These are phyloP conservation scores for Pleurotus sapidus DNA, from an alignment of 768 basidiomycete species.

Conservation along the genomic window DNA sequence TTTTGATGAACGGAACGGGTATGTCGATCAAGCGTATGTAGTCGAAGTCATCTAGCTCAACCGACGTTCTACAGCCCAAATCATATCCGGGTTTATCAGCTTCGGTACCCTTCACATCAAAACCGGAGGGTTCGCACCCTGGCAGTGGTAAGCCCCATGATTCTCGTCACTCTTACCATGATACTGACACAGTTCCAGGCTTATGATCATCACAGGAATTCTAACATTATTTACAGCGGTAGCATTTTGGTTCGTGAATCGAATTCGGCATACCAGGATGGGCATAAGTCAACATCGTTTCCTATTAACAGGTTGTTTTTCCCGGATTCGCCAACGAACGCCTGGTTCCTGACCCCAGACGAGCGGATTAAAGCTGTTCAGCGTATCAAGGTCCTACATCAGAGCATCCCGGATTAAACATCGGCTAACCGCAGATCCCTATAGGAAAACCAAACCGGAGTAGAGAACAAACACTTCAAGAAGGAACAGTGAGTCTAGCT, in stretches of 20 bases:
- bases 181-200: slow-evolving; percentile 28
- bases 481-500: slow-evolving; percentile 62
- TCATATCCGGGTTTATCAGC: slow-evolving; percentile 65
- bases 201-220: slow-evolving; percentile 68
- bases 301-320: slow-evolving; percentile 48
- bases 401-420: too few species aligned
- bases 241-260: slow-evolving; percentile 47
- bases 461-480: slow-evolving; percentile 82
- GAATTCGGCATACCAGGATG: background rate
- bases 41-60: background rate
- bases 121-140: slow-evolving; percentile 55
- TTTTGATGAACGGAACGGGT: slow-evolving; percentile 77
- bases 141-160: slow-evolving; percentile 59
- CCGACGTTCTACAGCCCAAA: slow-evolving; percentile 49
- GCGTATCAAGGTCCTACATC: slow-evolving; percentile 47
- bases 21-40: slow-evolving; percentile 5
- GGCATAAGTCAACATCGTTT: background rate
- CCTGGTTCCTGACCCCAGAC: slow-evolving; percentile 53
- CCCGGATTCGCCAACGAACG: slow-evolving; percentile 59
- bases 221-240: slow-evolving; percentile 53
- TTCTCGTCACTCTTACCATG: background rate
- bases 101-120: slow-evolving; percentile 66
- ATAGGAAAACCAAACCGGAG: slow-evolving; percentile 74
- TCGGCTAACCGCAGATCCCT: too few species aligned
- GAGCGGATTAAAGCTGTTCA: slow-evolving; percentile 50